Percentiles rank a stretch among this genome's conserved stretches.
Conservation (phyloP, 495 filamentous ascomycete species). For the Schizothecium vesticola region DNA sequence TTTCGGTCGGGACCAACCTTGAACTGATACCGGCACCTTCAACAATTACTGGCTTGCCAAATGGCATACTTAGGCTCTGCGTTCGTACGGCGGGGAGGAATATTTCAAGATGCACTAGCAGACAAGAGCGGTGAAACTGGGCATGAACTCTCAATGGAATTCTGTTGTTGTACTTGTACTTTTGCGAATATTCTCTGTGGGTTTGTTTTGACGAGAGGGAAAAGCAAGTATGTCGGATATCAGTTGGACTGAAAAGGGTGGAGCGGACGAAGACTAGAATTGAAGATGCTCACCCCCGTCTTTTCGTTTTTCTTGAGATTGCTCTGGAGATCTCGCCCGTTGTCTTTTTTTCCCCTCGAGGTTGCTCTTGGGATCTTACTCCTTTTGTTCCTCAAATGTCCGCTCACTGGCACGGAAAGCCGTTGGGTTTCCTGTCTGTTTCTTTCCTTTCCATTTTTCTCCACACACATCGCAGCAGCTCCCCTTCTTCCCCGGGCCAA, state of each 20-base stretch:
- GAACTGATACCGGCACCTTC: slow-evolving; percentile 6
- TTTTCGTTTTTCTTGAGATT: neutral
- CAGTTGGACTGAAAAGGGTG: slow-evolving; percentile 16
- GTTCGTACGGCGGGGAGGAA: slow-evolving; percentile 18
- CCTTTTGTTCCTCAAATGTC: neutral
- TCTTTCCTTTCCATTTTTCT: neutral
- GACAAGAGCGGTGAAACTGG: slow-evolving; percentile 16
- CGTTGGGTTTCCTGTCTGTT: neutral
- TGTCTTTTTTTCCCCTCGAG: neutral
- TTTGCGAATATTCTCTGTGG: slow-evolving; percentile 21
- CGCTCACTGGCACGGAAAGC: neutral
- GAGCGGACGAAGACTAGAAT: slow-evolving; percentile 23
- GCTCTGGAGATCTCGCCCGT: too few species aligned
- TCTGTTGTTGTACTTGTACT: slow-evolving; percentile 22
- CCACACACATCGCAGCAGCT: neutral
- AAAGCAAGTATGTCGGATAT: slow-evolving; percentile 20
- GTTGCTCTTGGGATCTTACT: neutral
- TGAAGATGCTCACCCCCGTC: slow-evolving; percentile 11
- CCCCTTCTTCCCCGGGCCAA: neutral
- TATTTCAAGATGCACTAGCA: slow-evolving; percentile 26
- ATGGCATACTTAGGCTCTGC: slow-evolving; percentile 26
- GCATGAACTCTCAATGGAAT: slow-evolving; percentile 20
- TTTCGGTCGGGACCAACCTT: slow-evolving; percentile 12
- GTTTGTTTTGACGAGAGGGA: slow-evolving; percentile 14
- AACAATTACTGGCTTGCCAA: slow-evolving; percentile 21